phyloP scores from a whole-genome alignment of 2,329 filamentous ascomycete species.

The Coniochaeta prunicola region DNA sequence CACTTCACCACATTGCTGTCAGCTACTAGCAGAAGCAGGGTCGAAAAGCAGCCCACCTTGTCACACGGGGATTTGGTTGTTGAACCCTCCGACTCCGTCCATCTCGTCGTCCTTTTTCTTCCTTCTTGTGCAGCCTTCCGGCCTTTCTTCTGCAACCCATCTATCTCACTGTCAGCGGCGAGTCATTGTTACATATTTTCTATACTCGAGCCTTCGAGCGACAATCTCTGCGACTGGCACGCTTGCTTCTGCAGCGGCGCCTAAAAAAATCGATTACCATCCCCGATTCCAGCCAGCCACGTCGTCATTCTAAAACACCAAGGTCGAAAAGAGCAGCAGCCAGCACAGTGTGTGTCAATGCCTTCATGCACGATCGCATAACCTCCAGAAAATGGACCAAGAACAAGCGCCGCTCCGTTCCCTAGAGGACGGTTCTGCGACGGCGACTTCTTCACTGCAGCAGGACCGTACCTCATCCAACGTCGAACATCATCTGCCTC shows the following conservation, averaged over 20 bases:
- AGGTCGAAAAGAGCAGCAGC: neutral
- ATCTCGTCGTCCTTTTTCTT: neutral
- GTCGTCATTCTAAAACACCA: neutral
- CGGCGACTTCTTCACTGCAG: neutral
- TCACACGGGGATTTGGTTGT: too few relatives aligned
- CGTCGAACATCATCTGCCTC: neutral
- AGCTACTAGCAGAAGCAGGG: neutral
- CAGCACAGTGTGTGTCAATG: neutral
- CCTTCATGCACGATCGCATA: neutral
- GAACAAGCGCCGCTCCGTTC: neutral
- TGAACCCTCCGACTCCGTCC: neutral
- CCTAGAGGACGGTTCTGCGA: neutral
- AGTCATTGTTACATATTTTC: neutral
- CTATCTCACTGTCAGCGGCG: neutral
- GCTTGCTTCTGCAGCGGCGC: neutral
- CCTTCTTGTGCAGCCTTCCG: neutral
- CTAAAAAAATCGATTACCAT: neutral
- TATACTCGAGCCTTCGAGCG: neutral
- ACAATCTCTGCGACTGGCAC: too few relatives aligned
- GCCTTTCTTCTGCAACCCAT: neutral
- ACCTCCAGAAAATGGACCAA: neutral
- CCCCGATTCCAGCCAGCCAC: neutral
- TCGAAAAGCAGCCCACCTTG: neutral
- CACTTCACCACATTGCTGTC: neutral
- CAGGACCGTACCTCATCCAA: neutral